These are phyloP conservation scores for Cladophialophora exuberans DNA, from an alignment of 2,329 filamentous ascomycete genomes.

Conservation along the genomic window DNA sequence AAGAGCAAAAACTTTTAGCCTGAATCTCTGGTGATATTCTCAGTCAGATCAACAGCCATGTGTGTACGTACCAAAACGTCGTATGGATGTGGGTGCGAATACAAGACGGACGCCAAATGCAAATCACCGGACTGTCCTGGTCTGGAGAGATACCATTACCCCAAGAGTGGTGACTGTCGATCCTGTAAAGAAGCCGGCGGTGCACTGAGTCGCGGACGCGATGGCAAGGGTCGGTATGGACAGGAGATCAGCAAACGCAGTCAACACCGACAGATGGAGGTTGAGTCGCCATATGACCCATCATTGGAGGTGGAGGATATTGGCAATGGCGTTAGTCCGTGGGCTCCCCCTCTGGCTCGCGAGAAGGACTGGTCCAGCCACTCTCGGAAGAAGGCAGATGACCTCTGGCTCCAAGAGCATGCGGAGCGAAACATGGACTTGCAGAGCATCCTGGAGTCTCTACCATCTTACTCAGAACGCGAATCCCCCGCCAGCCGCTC, in stretches of 20 bases:
- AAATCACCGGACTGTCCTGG: conserved; percentile 21
- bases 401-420: conserved; percentile 32
- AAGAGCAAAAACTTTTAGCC: conserved; percentile 5
- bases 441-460: conserved; percentile 25
- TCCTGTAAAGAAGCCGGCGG: conserved; percentile 30
- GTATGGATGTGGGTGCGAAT: conserved; percentile 33
- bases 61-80: conserved; percentile 33
- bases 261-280: conserved; percentile 7
- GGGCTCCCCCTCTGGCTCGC: conserved; percentile 19
- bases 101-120: conserved; percentile 30
- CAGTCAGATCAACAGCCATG: conserved; percentile 22
- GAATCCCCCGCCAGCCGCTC: conserved; percentile 13
- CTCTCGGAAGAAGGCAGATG: conserved; percentile 29
- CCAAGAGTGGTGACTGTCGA: conserved; percentile 28
- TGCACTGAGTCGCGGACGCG: conserved; percentile 29
- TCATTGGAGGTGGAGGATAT: conserved; percentile 11
- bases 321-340: conserved; percentile 24
- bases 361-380: conserved; percentile 33
- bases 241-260: conserved; percentile 20
- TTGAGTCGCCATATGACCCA: conserved; percentile 9
- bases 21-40: neutral
- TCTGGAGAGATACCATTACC: conserved; percentile 29
- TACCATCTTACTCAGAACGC: conserved; percentile 17
- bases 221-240: conserved; percentile 32
- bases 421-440: conserved; percentile 28